These are phyloP conservation scores for Penicillium brevicompactum DNA, from an alignment of 2,329 filamentous ascomycete species.

Conservation along the genomic window DNA sequence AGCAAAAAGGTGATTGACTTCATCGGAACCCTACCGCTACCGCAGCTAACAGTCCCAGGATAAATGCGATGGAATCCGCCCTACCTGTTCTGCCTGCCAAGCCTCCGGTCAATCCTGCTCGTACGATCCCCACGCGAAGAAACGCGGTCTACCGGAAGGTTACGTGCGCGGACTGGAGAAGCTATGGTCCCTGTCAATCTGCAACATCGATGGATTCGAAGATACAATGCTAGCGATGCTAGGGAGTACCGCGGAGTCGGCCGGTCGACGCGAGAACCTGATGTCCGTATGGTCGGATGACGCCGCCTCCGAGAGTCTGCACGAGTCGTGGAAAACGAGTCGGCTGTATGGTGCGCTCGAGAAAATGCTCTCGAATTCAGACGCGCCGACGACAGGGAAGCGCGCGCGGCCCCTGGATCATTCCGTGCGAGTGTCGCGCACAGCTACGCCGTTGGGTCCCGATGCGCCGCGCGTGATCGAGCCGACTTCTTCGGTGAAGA, in stretches of 20 bases:
- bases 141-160: slow-evolving; percentile 49
- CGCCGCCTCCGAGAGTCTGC: slow-evolving; percentile 43
- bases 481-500: slow-evolving; percentile 27
- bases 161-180: slow-evolving; percentile 52
- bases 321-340: slow-evolving; percentile 49
- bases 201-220: slow-evolving; percentile 49
- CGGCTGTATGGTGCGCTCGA: slow-evolving; percentile 43
- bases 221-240: slow-evolving; percentile 43
- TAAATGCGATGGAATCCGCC: slow-evolving; percentile 48
- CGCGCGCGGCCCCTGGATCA: slow-evolving; percentile 35
- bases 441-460: slow-evolving; percentile 29
- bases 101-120: slow-evolving; percentile 43
- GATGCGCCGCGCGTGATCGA: slow-evolving; percentile 36
- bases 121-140: slow-evolving; percentile 49
- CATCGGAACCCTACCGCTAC: not conserved
- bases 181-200: slow-evolving; percentile 47
- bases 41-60: slow-evolving; percentile 25
- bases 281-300: slow-evolving; percentile 45
- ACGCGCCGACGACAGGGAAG: slow-evolving; percentile 33
- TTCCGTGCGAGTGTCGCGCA: slow-evolving; percentile 37
- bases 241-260: slow-evolving; percentile 37
- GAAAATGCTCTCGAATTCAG: slow-evolving; percentile 41
- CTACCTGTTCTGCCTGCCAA: slow-evolving; percentile 46
- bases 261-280: slow-evolving; percentile 34
- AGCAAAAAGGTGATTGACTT: slow-evolving; percentile 41